Conservation (phyloP, 306 rosid genomes). For the Lithocarpus polystachyus region DNA sequence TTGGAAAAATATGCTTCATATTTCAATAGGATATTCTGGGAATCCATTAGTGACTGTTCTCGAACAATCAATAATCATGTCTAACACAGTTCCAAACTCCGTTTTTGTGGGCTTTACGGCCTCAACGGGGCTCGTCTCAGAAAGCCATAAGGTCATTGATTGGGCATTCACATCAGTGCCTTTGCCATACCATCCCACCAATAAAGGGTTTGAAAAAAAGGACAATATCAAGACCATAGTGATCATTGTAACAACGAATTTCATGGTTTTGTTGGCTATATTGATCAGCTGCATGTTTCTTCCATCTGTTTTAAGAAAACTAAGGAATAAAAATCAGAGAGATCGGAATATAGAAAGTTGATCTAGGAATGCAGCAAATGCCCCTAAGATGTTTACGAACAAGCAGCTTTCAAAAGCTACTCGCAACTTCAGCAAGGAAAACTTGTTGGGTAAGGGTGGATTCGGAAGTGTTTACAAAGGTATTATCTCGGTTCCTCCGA, state of each 20-base stretch:
- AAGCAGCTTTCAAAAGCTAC: constrained; percentile 46
- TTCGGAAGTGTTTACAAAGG: constrained; percentile 64
- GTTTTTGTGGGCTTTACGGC: constrained; percentile 62
- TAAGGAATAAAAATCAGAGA: constrained; percentile 26
- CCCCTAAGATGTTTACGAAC: constrained; percentile 41
- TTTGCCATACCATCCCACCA: constrained; percentile 20
- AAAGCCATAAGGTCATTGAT: constrained; percentile 41
- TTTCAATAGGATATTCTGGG: constrained; percentile 39
- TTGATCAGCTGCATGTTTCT: constrained; percentile 1
- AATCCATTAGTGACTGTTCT: constrained; percentile 31
- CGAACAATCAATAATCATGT: constrained; percentile 32
- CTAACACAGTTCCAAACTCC: constrained; percentile 30
- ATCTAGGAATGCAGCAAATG: constrained; percentile 35
- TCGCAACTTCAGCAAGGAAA: constrained; percentile 40
- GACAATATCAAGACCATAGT: constrained; percentile 25
- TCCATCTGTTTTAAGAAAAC: constrained; percentile 18
- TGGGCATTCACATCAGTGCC: constrained; percentile 58
- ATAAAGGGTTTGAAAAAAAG: not conserved
- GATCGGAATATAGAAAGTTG: constrained; percentile 33
- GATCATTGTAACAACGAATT: constrained; percentile 22
- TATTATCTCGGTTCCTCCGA: constrained; percentile 21
- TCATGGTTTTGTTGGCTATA: constrained; percentile 1
- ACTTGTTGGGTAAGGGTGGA: constrained; percentile 49
- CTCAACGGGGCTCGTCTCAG: constrained; percentile 38
- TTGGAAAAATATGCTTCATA: constrained; percentile 25